Evolutionary conservation across 169 alveolate genomes (phyloP).

Genomic region (Plasmodium cynomolgi): DNA sequence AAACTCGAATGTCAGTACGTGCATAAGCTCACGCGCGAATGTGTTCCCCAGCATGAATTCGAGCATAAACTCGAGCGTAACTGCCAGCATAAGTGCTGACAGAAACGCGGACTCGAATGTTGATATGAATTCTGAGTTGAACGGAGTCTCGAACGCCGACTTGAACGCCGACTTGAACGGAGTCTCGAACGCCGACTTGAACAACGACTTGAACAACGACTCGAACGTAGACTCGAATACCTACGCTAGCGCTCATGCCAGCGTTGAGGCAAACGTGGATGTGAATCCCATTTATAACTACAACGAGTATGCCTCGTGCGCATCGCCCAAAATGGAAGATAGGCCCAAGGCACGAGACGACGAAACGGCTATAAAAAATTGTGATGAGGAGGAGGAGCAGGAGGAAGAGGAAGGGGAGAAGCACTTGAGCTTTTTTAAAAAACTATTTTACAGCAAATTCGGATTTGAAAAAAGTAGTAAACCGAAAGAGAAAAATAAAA

Average conservation of each 20-base stretch:
- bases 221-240: not conserved
- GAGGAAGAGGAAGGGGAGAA: not conserved
- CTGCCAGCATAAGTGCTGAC: not conserved
- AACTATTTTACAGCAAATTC: not conserved
- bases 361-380: not conserved
- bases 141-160: not conserved
- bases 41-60: not conserved
- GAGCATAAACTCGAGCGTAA: not conserved
- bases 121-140: not conserved
- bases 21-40: not conserved
- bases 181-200: not conserved
- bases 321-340: not conserved
- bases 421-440: slow-evolving; percentile 4
- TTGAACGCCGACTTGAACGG: not conserved
- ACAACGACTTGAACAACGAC: not conserved
- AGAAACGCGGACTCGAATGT: not conserved
- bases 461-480: slow-evolving; percentile 1
- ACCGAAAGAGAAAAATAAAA: not conserved
- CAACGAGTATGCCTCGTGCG: not conserved
- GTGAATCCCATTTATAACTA: not conserved
- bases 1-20: not conserved
- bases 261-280: not conserved
- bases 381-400: not conserved
- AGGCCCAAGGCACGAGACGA: not conserved
- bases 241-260: not conserved